Percentiles rank a stretch among this genome's conserved stretches.
Conservation (phyloP, 1,139 yeast species). For the Yamadazyma trypodendri region DNA sequence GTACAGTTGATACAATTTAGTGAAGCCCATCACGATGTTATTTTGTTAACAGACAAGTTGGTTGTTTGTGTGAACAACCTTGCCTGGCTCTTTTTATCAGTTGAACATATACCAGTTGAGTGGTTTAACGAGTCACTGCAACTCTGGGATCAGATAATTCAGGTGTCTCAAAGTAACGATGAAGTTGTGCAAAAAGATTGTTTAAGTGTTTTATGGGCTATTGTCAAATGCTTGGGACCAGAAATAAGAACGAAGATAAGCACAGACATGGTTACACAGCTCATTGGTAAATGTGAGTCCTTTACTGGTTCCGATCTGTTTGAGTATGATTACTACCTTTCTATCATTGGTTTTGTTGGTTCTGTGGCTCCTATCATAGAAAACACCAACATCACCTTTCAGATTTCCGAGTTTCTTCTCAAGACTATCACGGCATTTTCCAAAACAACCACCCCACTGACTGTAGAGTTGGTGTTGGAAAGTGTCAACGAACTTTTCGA, state of each 20-base stretch:
- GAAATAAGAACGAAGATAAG: conserved; percentile 24
- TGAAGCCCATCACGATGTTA: conserved; percentile 20
- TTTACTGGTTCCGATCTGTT: conserved; percentile 12
- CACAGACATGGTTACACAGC: conserved; percentile 23
- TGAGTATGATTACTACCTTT: conserved; percentile 24
- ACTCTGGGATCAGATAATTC: conserved; percentile 38
- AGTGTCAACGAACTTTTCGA: conserved; percentile 69
- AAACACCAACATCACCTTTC: conserved; percentile 43
- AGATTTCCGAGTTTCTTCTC: conserved; percentile 49
- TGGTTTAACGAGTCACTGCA: conserved; percentile 33
- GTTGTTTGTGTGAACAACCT: conserved; percentile 70
- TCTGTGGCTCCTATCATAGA: conserved; percentile 51
- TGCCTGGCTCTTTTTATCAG: conserved; percentile 50
- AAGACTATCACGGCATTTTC: conserved; percentile 22
- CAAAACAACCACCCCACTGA: conserved; percentile 16
- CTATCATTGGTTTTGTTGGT: conserved; percentile 54
- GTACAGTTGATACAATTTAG: conserved; percentile 37
- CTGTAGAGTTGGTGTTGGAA: conserved; percentile 51
- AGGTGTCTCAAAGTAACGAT: conserved; percentile 17
- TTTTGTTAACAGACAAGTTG: conserved; percentile 51
- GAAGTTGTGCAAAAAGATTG: conserved; percentile 42
- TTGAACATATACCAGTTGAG: conserved; percentile 31
- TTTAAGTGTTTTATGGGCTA: conserved; percentile 63
- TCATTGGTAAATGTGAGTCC: conserved; percentile 21
- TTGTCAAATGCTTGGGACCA: conserved; percentile 45